A percentile compares a stretch with the other conserved stretches of the same genome.
These are phyloP conservation scores for Microstegium vimineum DNA, from an alignment of 176 grass and related monocot species.

Conservation along the genomic window DNA sequence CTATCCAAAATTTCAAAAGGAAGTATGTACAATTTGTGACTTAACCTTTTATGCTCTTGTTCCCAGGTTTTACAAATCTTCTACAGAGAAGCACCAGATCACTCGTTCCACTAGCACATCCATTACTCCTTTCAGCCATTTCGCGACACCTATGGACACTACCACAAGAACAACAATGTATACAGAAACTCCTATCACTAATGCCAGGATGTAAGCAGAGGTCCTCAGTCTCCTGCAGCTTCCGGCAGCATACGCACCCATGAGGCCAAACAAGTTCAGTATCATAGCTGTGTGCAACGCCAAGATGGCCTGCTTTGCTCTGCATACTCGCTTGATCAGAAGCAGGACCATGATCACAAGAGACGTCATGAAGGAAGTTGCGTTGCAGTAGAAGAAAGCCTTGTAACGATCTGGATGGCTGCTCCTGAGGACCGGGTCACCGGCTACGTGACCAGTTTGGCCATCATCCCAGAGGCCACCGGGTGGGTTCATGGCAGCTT, in stretches of 20 bases:
- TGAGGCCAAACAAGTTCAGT: constrained; percentile 49
- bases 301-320: neutral
- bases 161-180: constrained; percentile 34
- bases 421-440: constrained; percentile 36
- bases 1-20: neutral
- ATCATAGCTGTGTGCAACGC: constrained; percentile 52
- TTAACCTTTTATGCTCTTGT: neutral
- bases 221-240: constrained; percentile 42
- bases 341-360: constrained; percentile 48
- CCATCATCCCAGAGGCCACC: constrained; percentile 35
- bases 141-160: constrained; percentile 9
- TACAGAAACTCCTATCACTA: constrained; percentile 41
- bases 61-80: constrained; percentile 21
- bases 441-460: neutral
- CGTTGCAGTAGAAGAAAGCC: constrained; percentile 59
- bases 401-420: constrained; percentile 32
- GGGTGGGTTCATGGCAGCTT: constrained; percentile 44
- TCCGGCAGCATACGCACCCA: constrained; percentile 51
- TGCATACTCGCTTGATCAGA: constrained; percentile 37
- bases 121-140: neutral
- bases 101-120: neutral
- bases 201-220: constrained; percentile 36
- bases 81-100: neutral
- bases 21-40: neutral
- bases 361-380: constrained; percentile 49